Base-by-base conservation (phyloP, 2,329 filamentous ascomycete species). In the Didymella keratinophila region DNA sequence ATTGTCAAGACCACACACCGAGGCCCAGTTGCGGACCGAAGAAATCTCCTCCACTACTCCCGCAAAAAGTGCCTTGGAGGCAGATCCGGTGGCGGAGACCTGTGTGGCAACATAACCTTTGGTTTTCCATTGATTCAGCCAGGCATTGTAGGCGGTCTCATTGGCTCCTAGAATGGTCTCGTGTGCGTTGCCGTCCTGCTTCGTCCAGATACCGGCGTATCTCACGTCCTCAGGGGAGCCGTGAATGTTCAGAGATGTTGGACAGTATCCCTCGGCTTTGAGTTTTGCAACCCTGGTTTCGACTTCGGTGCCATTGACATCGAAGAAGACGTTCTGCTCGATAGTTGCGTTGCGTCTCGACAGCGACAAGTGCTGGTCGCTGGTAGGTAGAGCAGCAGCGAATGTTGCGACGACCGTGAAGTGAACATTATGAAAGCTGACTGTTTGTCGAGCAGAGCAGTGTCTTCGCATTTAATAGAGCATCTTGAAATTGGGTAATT, bases 201-300 rank as follows among this genome's bases (percentile, higher is more conserved):
- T 63, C 3, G 54, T 63, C 67, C 65, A 68, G 52, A 68, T 59
- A 4, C 65, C 67, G 6, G 65, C 63, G 14, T 65, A 67, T 44
- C 60, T 59, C 7, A 54, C 62, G 28, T 65, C 45, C 23, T 57
- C 43, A 18, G 61, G 58, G 6, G 52, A 50, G 21, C 67, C 67
- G 21, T 62, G 58, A 14, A 66, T 52, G 21, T 41, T 69, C 14
- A 69, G 41, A 1, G 67, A 67, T 5, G 48, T 59, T 14, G 63
- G 54, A 10, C 55, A 58, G 37, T 68, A 68, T 23, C 65, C 67
- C 3, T 61, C 54, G 12, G 56, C 48, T 37, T 64, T 68, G 14
- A 67, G 42, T 39, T 56, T 46, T 47, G 60, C 52, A 14, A 57
- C 50, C 32, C 23, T 60, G 14, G 8, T 39, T 16, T 53, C 50